phyloP scores from a whole-genome alignment of 768 basidiomycete genomes.

The Coprinellus aureogranulatus region DNA sequence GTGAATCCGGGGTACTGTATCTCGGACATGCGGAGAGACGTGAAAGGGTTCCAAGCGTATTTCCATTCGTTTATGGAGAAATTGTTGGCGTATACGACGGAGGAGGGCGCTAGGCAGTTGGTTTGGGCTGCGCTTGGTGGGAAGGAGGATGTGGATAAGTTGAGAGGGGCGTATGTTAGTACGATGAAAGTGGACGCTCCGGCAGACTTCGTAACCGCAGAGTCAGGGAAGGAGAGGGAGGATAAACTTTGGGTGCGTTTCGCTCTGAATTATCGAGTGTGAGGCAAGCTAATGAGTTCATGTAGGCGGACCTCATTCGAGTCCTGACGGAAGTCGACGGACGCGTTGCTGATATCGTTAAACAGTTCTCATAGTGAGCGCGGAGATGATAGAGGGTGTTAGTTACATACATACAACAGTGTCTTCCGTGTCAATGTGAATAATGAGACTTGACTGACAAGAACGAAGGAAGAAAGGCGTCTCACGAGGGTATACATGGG shows the following conservation, averaged over 20 bases:
- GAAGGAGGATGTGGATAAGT: slow-evolving; percentile 12
- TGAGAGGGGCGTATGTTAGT: slow-evolving; percentile 30
- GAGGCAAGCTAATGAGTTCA: neutral
- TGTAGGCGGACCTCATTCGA: slow-evolving; percentile 3
- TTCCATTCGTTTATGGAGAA: slow-evolving; percentile 27
- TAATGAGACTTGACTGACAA: too few species aligned
- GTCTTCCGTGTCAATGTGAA: too few species aligned
- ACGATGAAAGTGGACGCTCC: slow-evolving; percentile 22
- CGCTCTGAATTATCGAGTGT: neutral
- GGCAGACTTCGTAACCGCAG: slow-evolving; percentile 25
- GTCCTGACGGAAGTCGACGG: slow-evolving; percentile 1
- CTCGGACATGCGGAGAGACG: slow-evolving; percentile 30
- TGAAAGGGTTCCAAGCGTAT: slow-evolving; percentile 15
- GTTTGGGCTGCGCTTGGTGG: slow-evolving; percentile 31
- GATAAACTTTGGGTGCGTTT: slow-evolving; percentile 27
- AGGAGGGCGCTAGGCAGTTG: slow-evolving; percentile 35
- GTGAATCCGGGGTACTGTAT: slow-evolving; percentile 45
- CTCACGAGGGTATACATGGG: too few species aligned
- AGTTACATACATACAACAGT: too few species aligned
- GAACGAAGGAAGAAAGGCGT: too few species aligned
- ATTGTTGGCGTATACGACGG: slow-evolving; percentile 33
- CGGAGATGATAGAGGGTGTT: too few species aligned
- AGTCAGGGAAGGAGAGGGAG: slow-evolving; percentile 24
- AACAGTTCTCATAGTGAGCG: too few species aligned
- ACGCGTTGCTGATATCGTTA: neutral